Evolutionary conservation across 2,329 filamentous ascomycete species (phyloP), one percentile per base, ranked within the genome.

Genomic region (Paramyrothecium roridum): DNA sequence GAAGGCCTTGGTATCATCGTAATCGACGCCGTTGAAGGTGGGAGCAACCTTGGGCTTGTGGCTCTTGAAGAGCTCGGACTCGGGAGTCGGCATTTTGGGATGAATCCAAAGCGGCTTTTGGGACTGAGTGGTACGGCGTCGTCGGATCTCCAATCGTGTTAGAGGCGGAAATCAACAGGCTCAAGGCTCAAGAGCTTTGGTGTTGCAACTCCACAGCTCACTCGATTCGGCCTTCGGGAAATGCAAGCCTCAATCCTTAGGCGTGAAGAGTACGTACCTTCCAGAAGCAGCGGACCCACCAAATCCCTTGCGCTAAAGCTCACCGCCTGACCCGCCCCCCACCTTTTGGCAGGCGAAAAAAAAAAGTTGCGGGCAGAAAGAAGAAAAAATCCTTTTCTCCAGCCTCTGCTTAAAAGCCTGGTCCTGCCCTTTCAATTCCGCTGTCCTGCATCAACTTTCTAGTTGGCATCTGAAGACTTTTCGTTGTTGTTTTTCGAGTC

Each of bases 11-110:
- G 87, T 91, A 77, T 95, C 89, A 63, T 93, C 87, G 78, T 88
- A 95, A 78, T 93, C 88, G 70, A 95, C 90, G 63, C 90, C 90
- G 67, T 92, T 90, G 73, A 95, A 95, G 57, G 88, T 92, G 37
- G 90, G 88, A 59, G 89, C 81, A 55, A 95, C 91, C 60, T 82
- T 86, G 58, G 91, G 90, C 81, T 95, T 95, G 77, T 89, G 88
- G 64, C 88, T 88, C 75, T 91, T 84, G 80, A 93, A 95, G 69
- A 84, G 81, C 66, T 82, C 86, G 68, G 90, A 93, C 74, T 95
- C 90, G 73, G 90, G 89, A 22, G 89, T 93, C 65, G 90, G 90
- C 87, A 93, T 93, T 63, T 54, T 43, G 48, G 53, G 51, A 59
- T 55, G 49, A 49, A 47, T 55, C 65, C 52, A 50, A 21, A 10